phyloP scores from a whole-genome alignment of 1,284 basidiomycete species.

The Trichosporon faecale region DNA sequence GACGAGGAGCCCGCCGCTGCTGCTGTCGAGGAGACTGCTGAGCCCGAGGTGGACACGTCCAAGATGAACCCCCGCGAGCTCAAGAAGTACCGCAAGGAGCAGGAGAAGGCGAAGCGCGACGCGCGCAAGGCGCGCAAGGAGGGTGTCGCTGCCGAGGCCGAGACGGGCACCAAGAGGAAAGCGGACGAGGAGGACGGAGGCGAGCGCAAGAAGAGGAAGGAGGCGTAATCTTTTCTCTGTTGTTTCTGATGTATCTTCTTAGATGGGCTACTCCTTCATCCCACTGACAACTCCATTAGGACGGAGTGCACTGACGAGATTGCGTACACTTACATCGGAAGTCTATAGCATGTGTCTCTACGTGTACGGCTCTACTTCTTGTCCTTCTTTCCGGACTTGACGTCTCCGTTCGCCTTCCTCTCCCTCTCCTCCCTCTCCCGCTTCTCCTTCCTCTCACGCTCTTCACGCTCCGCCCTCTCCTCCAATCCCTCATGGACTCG shows the following conservation, averaged over 20 bases:
- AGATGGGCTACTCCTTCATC: neutral
- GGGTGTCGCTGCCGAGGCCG: conserved; percentile 23
- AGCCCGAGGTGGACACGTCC: conserved; percentile 31
- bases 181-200: conserved; percentile 25
- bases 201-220: conserved; percentile 41
- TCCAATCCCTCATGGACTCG: neutral
- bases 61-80: conserved; percentile 37
- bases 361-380: neutral
- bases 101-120: conserved; percentile 43
- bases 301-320: too few relatives aligned
- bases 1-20: conserved; percentile 8
- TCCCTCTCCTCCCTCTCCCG: neutral
- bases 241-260: conserved; percentile 5
- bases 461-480: neutral
- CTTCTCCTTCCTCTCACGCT: neutral
- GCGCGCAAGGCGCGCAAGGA: conserved; percentile 45
- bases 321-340: neutral
- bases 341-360: neutral
- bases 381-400: neutral
- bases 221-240: neutral
- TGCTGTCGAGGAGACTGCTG: conserved; percentile 6
- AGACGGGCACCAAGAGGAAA: conserved; percentile 32
- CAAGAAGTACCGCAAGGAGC: conserved; percentile 46
- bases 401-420: neutral
- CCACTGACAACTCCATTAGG: neutral